phyloP scores from a whole-genome alignment of 768 basidiomycete species.

The Psilocybe sp. region DNA sequence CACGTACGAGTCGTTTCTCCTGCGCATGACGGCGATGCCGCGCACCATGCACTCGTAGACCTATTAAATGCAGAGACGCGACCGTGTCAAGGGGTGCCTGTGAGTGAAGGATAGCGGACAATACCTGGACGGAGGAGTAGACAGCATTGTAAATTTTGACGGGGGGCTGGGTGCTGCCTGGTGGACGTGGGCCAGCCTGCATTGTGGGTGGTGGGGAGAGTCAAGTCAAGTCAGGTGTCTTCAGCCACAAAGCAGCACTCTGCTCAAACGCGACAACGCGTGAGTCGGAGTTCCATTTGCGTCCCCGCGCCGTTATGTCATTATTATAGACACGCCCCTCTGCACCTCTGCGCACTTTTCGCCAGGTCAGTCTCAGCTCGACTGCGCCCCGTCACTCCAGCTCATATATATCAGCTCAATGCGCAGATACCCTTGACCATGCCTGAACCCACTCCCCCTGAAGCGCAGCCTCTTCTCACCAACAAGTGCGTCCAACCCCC shows the following conservation, averaged over 20 bases:
- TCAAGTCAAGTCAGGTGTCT: constrained; percentile 31
- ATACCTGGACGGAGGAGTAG: constrained; percentile 83
- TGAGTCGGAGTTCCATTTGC: constrained; percentile 25
- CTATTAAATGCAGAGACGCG: constrained; percentile 48
- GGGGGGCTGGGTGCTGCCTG: constrained; percentile 45
- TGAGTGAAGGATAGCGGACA: constrained; percentile 4
- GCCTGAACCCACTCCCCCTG: no score
- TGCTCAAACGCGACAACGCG: constrained; percentile 36
- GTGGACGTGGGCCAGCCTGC: constrained; percentile 44
- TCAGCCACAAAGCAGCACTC: constrained; percentile 13
- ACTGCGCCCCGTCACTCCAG: no score
- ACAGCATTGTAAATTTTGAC: constrained; percentile 94
- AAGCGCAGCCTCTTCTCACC: no score
- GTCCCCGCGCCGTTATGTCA: no score
- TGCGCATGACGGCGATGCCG: constrained; percentile 97
- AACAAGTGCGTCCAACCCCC: not conserved
- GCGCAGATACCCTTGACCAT: no score
- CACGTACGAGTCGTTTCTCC: constrained; percentile 91
- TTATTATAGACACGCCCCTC: no score
- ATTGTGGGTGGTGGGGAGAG: constrained; percentile 31
- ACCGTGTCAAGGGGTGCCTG: constrained; percentile 26
- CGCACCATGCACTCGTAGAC: constrained; percentile 98
- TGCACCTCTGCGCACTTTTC: no score
- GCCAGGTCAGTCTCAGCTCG: no score
- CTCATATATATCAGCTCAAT: no score